Evolutionary conservation across 2,329 filamentous ascomycete genomes (phyloP).

Genomic region (Curvularia sp.): DNA sequence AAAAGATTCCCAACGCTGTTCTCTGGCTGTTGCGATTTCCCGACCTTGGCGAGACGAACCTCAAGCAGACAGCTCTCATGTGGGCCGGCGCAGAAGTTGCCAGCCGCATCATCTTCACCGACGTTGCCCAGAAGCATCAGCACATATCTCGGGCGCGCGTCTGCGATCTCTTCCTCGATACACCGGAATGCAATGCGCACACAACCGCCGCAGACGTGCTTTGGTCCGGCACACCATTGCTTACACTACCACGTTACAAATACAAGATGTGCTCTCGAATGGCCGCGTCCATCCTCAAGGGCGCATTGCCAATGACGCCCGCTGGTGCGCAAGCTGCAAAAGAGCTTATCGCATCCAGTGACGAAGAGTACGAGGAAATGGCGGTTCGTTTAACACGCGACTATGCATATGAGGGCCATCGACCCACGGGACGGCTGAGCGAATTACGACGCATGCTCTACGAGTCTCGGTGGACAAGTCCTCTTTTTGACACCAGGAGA

Average conservation of each 20-base stretch:
- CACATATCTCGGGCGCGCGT: slow-evolving; percentile 92
- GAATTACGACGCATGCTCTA: slow-evolving; percentile 84
- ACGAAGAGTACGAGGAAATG: slow-evolving; percentile 82
- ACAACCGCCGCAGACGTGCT: slow-evolving; percentile 96
- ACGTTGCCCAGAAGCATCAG: slow-evolving; percentile 92
- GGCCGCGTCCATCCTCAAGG: slow-evolving; percentile 91
- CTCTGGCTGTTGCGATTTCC: slow-evolving; percentile 98
- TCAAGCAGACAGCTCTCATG: slow-evolving; percentile 76
- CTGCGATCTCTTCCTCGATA: slow-evolving; percentile 95
- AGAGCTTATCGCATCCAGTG: slow-evolving; percentile 79
- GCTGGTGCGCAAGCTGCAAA: slow-evolving; percentile 71
- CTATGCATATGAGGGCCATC: slow-evolving; percentile 43
- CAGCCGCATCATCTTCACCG: slow-evolving; percentile 88
- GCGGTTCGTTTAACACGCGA: slow-evolving; percentile 45
- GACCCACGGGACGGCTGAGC: slow-evolving; percentile 68
- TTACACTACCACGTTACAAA: slow-evolving; percentile 88
- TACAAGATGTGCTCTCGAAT: slow-evolving; percentile 99
- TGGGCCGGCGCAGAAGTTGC: slow-evolving; percentile 91
- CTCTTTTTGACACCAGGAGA: slow-evolving; percentile 86
- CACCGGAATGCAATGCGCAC: slow-evolving; percentile 96
- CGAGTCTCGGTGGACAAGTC: slow-evolving; percentile 82
- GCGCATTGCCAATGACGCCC: slow-evolving; percentile 76
- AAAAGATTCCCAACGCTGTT: slow-evolving; percentile 82
- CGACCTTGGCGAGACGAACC: slow-evolving; percentile 85
- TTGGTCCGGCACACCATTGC: slow-evolving; percentile 92